Percentiles rank a stretch among this genome's conserved stretches.
Evolutionary conservation across 495 filamentous ascomycete genomes (phyloP).

Genomic region (Xylaria scruposa): DNA sequence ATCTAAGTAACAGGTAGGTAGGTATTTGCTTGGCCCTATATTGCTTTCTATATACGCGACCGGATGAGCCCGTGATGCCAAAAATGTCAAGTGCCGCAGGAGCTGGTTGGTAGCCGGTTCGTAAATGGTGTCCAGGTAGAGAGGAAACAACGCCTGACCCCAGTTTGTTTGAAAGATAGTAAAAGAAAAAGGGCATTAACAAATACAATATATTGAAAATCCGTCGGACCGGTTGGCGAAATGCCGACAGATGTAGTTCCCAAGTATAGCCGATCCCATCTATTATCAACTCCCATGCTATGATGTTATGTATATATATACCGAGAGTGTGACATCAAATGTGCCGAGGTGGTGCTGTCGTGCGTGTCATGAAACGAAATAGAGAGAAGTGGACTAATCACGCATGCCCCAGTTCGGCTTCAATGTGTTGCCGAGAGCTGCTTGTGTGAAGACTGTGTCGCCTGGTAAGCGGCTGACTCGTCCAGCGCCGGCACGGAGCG

Average conservation of each 20-base stretch:
- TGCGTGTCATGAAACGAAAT: conserved; percentile 29
- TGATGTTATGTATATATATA: conserved; percentile 26
- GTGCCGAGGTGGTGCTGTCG: conserved; percentile 25
- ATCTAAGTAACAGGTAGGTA: conserved; percentile 11
- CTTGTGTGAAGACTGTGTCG: conserved; percentile 81
- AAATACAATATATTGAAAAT: conserved; percentile 27
- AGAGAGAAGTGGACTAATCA: conserved; percentile 19
- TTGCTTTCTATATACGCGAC: conserved; percentile 21
- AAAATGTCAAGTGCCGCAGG: background rate
- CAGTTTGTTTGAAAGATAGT: background rate
- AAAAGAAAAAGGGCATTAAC: conserved; percentile 23
- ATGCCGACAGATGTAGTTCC: conserved; percentile 19
- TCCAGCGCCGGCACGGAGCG: conserved; percentile 87
- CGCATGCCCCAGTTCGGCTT: conserved; percentile 81
- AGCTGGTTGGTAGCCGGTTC: conserved; percentile 14
- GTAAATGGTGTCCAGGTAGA: conserved; percentile 18
- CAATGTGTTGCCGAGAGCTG: conserved; percentile 71
- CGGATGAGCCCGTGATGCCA: conserved; percentile 10
- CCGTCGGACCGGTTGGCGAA: conserved; percentile 5
- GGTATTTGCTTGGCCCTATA: conserved; percentile 11
- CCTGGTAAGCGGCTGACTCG: conserved; percentile 85
- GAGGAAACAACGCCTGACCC: conserved; percentile 5
- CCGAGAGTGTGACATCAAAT: conserved; percentile 21
- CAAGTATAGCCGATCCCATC: conserved; percentile 26
- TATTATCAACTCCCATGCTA: conserved; percentile 31